Evolutionary conservation across 2,329 filamentous ascomycete species (phyloP).

Genomic region (Amauroascus verrucosus): DNA sequence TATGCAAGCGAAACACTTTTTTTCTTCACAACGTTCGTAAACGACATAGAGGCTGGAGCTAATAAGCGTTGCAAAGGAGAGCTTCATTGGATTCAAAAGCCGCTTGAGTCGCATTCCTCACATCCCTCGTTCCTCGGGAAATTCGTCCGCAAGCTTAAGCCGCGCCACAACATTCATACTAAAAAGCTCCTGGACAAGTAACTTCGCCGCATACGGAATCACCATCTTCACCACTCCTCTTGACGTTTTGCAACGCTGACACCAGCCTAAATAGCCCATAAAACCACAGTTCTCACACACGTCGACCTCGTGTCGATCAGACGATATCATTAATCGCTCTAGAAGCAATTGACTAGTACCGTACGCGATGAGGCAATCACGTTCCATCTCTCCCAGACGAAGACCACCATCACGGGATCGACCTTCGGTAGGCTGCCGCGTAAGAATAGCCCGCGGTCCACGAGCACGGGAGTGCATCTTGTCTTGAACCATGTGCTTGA

Average conservation of each 20-base stretch:
- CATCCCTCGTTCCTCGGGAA: constrained; percentile 47
- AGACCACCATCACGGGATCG: constrained; percentile 85
- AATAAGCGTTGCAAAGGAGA: not conserved
- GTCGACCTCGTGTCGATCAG: constrained; percentile 81
- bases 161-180: constrained; percentile 98
- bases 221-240: constrained; percentile 82
- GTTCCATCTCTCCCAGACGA: constrained; percentile 95
- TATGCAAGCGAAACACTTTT: not conserved
- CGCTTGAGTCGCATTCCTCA: constrained; percentile 14
- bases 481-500: constrained; percentile 99
- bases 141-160: constrained; percentile 86
- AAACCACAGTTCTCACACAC: constrained; percentile 89
- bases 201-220: constrained; percentile 94
- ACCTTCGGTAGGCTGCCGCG: constrained; percentile 91
- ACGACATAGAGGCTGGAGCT: not conserved
- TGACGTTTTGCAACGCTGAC: constrained; percentile 80
- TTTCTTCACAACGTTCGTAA: not conserved
- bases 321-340: constrained; percentile 88
- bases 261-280: constrained; percentile 93
- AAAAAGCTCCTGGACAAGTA: constrained; percentile 88
- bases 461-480: constrained; percentile 97
- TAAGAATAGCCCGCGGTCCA: constrained; percentile 82
- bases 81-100: not conserved
- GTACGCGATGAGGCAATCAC: constrained; percentile 95
- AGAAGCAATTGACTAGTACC: constrained; percentile 85